A percentile compares a stretch with the other conserved stretches of the same genome.
These are phyloP conservation scores for Russula abietina DNA, from an alignment of 768 basidiomycete genomes.

Conservation along the genomic window DNA sequence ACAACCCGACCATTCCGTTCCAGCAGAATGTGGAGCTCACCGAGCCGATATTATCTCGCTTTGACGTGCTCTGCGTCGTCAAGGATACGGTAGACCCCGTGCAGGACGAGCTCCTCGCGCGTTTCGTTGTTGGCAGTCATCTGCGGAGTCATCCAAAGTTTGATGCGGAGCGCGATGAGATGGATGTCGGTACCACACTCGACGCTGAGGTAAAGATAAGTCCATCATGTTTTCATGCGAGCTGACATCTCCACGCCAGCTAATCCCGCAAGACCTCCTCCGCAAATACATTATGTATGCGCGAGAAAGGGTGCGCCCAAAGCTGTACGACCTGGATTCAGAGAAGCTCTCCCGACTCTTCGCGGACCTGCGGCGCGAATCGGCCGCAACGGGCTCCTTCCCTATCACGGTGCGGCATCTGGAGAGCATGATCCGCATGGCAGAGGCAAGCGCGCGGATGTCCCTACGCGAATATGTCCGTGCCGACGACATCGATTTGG, in stretches of 20 bases:
- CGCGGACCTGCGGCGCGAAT: slow-evolving; percentile 92
- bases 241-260: slow-evolving; percentile 41
- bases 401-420: slow-evolving; percentile 97
- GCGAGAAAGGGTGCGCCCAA: slow-evolving; percentile 85
- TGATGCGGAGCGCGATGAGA: slow-evolving; percentile 79
- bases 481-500: slow-evolving; percentile 92
- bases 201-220: slow-evolving; percentile 81
- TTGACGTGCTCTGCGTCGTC: slow-evolving; percentile 96
- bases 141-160: slow-evolving; percentile 92
- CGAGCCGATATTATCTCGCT: slow-evolving; percentile 95
- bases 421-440: slow-evolving; percentile 99
- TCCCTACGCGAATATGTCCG: slow-evolving; percentile 93
- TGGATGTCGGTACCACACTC: slow-evolving; percentile 81
- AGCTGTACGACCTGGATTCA: slow-evolving; percentile 91
- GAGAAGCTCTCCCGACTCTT: slow-evolving; percentile 93
- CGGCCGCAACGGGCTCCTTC: slow-evolving; percentile 95
- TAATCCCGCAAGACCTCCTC: slow-evolving; percentile 94
- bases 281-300: slow-evolving; percentile 99
- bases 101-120: slow-evolving; percentile 90
- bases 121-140: slow-evolving; percentile 98
- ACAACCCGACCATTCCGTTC: slow-evolving; percentile 98
- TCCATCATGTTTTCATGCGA: neutral
- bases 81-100: slow-evolving; percentile 97
- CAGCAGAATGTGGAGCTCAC: slow-evolving; percentile 98
- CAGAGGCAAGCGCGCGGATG: slow-evolving; percentile 98